Percentiles rank a stretch among this genome's conserved stretches.
phyloP scores from a whole-genome alignment of 2,329 filamentous ascomycete genomes.

The Dactylellina sp. region DNA sequence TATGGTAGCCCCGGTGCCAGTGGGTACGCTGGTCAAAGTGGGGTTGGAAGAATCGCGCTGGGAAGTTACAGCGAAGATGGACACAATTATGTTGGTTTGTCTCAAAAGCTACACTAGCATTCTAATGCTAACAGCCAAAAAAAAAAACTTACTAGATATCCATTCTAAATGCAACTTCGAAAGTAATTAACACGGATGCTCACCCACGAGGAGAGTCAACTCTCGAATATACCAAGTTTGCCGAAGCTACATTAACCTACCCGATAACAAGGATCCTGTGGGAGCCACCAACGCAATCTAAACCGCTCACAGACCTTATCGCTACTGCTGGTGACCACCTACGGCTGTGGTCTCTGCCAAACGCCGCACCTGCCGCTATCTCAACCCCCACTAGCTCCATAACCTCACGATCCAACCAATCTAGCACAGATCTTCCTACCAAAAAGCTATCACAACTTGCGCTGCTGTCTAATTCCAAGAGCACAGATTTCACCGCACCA shows the following conservation, averaged over 20 bases:
- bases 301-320: slow-evolving; percentile 92
- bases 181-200: slow-evolving; percentile 49
- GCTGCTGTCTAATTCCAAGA: slow-evolving; percentile 96
- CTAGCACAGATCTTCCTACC: slow-evolving; percentile 70
- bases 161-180: slow-evolving; percentile 47
- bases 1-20: slow-evolving; percentile 69
- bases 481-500: slow-evolving; percentile 95
- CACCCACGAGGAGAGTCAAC: slow-evolving; percentile 66
- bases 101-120: background rate
- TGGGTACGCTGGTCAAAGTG: slow-evolving; percentile 64
- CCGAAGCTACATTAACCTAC: slow-evolving; percentile 97
- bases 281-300: slow-evolving; percentile 94
- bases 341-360: slow-evolving; percentile 88
- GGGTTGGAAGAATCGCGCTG: slow-evolving; percentile 90
- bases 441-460: slow-evolving; percentile 91
- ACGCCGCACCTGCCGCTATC: slow-evolving; percentile 69
- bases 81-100: slow-evolving; percentile 85
- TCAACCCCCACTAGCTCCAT: slow-evolving; percentile 72
- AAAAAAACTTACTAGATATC: slow-evolving; percentile 63
- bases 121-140: slow-evolving; percentile 68
- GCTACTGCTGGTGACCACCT: slow-evolving; percentile 96
- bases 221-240: slow-evolving; percentile 90
- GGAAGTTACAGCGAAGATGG: slow-evolving; percentile 98
- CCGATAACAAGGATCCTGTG: slow-evolving; percentile 94
- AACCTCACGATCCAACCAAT: slow-evolving; percentile 74